A percentile compares a stretch with the other conserved stretches of the same genome.
Conservation (phyloP, 2,329 filamentous ascomycete genomes). For the Sclerotinia borealis region DNA sequence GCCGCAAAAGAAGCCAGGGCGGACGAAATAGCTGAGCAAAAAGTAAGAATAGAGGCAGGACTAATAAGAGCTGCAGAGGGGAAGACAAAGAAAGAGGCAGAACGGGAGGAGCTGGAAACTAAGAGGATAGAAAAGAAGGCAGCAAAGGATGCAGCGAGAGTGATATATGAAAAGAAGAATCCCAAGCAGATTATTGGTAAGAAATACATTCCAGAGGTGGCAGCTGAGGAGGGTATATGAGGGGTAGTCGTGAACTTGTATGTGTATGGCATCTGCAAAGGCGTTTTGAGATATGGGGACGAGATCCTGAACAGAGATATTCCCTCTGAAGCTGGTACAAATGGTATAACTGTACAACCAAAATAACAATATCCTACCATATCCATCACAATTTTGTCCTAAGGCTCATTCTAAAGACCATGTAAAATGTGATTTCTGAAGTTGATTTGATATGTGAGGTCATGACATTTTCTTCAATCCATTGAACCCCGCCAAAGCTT, state of each 20-base stretch:
- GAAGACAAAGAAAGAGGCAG: neutral
- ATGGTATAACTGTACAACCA: slow-evolving; percentile 14
- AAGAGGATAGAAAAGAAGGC: neutral
- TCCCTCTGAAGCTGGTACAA: neutral
- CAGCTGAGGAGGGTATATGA: neutral
- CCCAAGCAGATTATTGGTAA: neutral
- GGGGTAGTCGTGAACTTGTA: neutral
- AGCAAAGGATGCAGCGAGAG: neutral
- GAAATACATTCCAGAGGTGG: neutral
- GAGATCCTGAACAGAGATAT: slow-evolving; percentile 9
- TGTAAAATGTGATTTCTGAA: neutral
- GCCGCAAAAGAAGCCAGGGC: slow-evolving; percentile 1
- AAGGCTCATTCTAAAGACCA: neutral
- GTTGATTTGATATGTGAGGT: neutral
- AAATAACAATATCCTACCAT: slow-evolving; percentile 10
- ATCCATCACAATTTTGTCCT: neutral
- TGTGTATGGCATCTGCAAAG: slow-evolving; percentile 17
- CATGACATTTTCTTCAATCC: slow-evolving; percentile 9
- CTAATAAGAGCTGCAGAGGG: neutral
- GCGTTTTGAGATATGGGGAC: slow-evolving; percentile 21
- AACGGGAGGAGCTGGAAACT: neutral
- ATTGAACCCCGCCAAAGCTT: slow-evolving; percentile 14
- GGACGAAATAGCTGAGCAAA: slow-evolving; percentile 4
- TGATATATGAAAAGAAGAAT: slow-evolving; percentile 4
- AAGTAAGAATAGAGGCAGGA: slow-evolving; percentile 3